Evolutionary conservation across 257 asterid genomes (phyloP), one percentile per base, ranked within the genome.

Genomic region (Phtheirospermum japonicum): DNA sequence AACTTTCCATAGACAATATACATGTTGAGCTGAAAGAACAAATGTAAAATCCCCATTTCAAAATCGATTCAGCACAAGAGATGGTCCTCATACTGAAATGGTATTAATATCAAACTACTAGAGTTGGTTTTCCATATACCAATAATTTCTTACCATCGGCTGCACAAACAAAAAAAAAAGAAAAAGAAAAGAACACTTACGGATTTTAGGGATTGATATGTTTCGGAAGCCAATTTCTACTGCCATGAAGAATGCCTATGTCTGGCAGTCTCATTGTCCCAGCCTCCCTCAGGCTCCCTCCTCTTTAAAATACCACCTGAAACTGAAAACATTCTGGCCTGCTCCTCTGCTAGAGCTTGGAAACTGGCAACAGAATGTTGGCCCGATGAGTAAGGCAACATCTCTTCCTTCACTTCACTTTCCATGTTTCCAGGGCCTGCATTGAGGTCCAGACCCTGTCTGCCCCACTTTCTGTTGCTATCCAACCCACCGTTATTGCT

Each of bases 401-500:
- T 66, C 52, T 79, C 87, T 51, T 73, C 81, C 68, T 80, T 74
- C 43, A 71, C 72, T 48, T 82, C 92, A 53, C 75, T 68, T 20
- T 84, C 91, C 42, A 79, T 34, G 10, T 59, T 62, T 59, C 83
- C 88, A 43, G 89, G 87, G 59, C 95, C 95, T 0, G 89, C 72
- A 77, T 84, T 86, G 48, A 86, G 85, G 64, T 86, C 95, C 69
- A 86, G 75, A 43, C 92, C 92, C 50, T 67, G 87, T 79, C 82
- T 69, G 56, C 74, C 81, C 90, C 94, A 78, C 64, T 71, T 78
- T 59, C 85, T 71, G 74, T 65, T 76, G 61, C 67, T 73, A 56
- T 78, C 87, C 70, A 63, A 7, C 28, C 77, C 67, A 26, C 82
- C 79, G 31, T 59, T 68, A 63, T 59, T 71, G 68, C 55, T 57